Base-by-base conservation (phyloP, 768 basidiomycete genomes). In the Pholiota molesta region DNA sequence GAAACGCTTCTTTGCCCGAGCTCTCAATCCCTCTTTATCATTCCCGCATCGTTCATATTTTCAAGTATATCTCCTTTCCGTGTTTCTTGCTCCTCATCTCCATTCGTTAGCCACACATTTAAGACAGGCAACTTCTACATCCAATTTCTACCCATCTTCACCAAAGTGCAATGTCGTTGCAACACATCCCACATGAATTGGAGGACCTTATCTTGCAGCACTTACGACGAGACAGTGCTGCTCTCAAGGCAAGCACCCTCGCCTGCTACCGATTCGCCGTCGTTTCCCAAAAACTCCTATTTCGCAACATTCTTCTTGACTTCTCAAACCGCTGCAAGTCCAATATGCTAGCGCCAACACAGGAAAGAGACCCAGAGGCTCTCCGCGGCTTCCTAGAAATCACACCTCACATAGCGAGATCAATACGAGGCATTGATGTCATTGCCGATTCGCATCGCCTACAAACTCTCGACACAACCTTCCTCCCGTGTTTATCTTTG, bases 371-470 rank as follows among this genome's bases (percentile, higher is more conserved):
- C 47, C 57, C 45, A 37, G 31, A 51, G 45, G 21, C 7, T 49
- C 13, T 51, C 21, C 57, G 23, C 17, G 35, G 16, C 14, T 58
- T 58, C 26, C 33, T 58, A 2, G 10, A 11, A 54, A 21, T n/a
- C 10, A n/a, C 51, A 29, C 37, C 51, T 4, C 31, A 51, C 29
- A 40, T 52, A 23, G 59, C 39, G 26, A 44, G 45, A 21, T 9
- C 37, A 13, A 35, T 60, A 42, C 59, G n/a, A 3, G 52, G 59
- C 14, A 54, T 54, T 11, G 51, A 52, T 26, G n/a, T 60, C n/a
- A 14, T 60, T 35, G 39, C 42, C 59, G 39, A 52, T 21, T 52
- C 59, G 35, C 54, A 53, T 45, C 59, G 52, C 44, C 52, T 60
- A 5, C 59, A 40, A 3, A 39, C 21, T 39, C 57, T 58, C 23